Percentiles rank a stretch among this genome's conserved stretches.
These are phyloP conservation scores for Rhizoctonia solani DNA, from an alignment of 1,284 basidiomycete species.

Conservation along the genomic window DNA sequence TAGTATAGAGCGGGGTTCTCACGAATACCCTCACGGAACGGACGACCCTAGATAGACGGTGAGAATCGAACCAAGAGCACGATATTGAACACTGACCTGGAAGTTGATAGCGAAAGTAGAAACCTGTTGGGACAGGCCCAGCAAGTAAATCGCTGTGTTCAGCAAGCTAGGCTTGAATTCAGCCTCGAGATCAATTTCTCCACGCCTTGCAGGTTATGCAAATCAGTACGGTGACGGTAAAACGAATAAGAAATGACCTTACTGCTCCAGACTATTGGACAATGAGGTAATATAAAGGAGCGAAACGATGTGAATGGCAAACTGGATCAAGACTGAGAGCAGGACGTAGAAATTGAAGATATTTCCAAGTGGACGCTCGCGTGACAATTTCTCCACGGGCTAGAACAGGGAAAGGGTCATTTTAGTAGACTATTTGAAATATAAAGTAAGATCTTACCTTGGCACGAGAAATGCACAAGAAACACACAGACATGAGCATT, in stretches of 20 bases:
- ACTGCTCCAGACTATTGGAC: constrained; percentile 78
- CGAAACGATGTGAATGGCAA: constrained; percentile 85
- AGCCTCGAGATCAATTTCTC: constrained; percentile 86
- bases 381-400: constrained; percentile 74
- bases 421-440: background rate
- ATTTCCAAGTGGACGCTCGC: constrained; percentile 88
- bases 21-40: constrained; percentile 93
- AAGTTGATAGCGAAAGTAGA: constrained; percentile 97
- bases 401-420: constrained; percentile 6
- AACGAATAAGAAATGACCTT: constrained; percentile 46
- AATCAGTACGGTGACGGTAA: background rate
- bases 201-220: constrained; percentile 55
- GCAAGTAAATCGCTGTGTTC: constrained; percentile 93
- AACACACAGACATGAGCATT: constrained; percentile 96
- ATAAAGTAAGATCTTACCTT: constrained; percentile 61
- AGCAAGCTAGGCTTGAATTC: constrained; percentile 92
- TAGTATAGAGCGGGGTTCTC: constrained; percentile 92
- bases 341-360: constrained; percentile 96
- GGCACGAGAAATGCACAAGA: constrained; percentile 95
- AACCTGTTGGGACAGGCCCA: constrained; percentile 92
- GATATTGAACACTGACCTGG: constrained; percentile 59
- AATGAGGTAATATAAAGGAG: constrained; percentile 90
- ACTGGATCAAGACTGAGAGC: constrained; percentile 86
- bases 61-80: background rate
- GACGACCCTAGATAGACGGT: constrained; percentile 65